Evolutionary conservation across 805 yeast genomes (phyloP).

Genomic region (Ogataea naganishii): DNA sequence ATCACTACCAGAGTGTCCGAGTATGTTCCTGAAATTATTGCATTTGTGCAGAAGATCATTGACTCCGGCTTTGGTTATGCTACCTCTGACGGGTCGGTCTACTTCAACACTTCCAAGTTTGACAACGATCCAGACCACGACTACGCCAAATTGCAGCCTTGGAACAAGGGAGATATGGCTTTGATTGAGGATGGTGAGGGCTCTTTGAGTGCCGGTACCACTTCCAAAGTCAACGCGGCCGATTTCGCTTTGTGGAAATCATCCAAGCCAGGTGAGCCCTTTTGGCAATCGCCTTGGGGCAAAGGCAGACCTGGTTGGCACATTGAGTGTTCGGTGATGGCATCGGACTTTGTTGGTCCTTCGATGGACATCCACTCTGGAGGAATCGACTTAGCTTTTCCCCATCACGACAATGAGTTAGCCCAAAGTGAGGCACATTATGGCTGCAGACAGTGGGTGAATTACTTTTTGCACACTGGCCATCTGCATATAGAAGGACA

Average conservation of each 20-base stretch:
- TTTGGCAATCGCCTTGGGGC: conserved; percentile 96
- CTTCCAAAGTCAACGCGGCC: conserved; percentile 61
- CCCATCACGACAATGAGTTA: conserved; percentile 96
- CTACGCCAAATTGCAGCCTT: conserved; percentile 95
- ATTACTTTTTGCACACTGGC: conserved; percentile 94
- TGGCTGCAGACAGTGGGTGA: conserved; percentile 90
- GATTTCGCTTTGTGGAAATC: conserved; percentile 98
- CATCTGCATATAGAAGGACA: conserved; percentile 98
- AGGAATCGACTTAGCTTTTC: conserved; percentile 95
- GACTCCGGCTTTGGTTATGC: conserved; percentile 76
- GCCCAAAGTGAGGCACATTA: conserved; percentile 95
- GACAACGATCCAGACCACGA: conserved; percentile 65
- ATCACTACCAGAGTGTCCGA: conserved; percentile 93
- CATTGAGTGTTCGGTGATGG: conserved; percentile 99
- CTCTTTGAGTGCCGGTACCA: conserved; percentile 41
- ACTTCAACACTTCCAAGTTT: conserved; percentile 81
- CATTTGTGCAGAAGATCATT: conserved; percentile 67
- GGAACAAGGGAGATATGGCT: conserved; percentile 87
- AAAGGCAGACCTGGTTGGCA: conserved; percentile 99
- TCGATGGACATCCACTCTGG: conserved; percentile 93
- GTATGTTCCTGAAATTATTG: conserved; percentile 86
- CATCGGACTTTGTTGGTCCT: conserved; percentile 76
- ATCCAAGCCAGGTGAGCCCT: conserved; percentile 95
- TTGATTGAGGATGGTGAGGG: conserved; percentile 95
- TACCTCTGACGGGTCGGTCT: conserved; percentile 87